Percentiles rank a stretch among this genome's conserved stretches.
phyloP scores from a whole-genome alignment of 2,329 filamentous ascomycete species.

The Xylaria sp. region DNA sequence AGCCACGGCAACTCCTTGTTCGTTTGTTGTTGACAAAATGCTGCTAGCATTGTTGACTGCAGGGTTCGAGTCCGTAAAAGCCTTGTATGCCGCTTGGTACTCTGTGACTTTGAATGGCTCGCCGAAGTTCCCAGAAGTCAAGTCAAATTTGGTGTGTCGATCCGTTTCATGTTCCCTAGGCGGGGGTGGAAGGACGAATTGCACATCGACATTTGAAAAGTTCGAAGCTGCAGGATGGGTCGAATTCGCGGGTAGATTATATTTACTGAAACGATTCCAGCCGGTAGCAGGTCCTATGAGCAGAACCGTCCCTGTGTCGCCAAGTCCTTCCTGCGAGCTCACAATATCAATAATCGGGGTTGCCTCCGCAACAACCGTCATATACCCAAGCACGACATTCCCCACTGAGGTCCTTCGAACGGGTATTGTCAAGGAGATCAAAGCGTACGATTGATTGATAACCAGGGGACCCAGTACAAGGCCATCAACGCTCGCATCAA shows the following conservation, averaged over 20 bases:
- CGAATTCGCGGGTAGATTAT: slow-evolving; percentile 58
- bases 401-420: slow-evolving; percentile 73
- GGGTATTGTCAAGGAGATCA: slow-evolving; percentile 84
- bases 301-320: slow-evolving; percentile 74
- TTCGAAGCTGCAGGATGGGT: slow-evolving; percentile 52
- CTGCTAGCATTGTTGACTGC: slow-evolving; percentile 74
- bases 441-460: slow-evolving; percentile 76
- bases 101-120: slow-evolving; percentile 66
- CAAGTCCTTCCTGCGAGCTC: slow-evolving; percentile 74
- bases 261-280: slow-evolving; percentile 71
- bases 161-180: slow-evolving; percentile 53
- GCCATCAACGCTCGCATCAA: slow-evolving; percentile 60
- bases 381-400: slow-evolving; percentile 78
- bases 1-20: slow-evolving; percentile 74
- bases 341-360: slow-evolving; percentile 70
- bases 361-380: slow-evolving; percentile 81
- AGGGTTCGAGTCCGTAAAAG: slow-evolving; percentile 63
- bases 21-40: slow-evolving; percentile 75
- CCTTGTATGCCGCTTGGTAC: slow-evolving; percentile 72
- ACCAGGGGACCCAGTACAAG: slow-evolving; percentile 81
- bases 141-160: slow-evolving; percentile 60
- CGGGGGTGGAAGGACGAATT: slow-evolving; percentile 69
- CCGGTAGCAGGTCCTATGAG: slow-evolving; percentile 73
- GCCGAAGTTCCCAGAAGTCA: slow-evolving; percentile 55
- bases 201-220: slow-evolving; percentile 59